Percentiles rank a stretch among this genome's conserved stretches.
Evolutionary conservation across 345 rosid species (phyloP).

Genomic region (Gynandropsis gynandra): DNA sequence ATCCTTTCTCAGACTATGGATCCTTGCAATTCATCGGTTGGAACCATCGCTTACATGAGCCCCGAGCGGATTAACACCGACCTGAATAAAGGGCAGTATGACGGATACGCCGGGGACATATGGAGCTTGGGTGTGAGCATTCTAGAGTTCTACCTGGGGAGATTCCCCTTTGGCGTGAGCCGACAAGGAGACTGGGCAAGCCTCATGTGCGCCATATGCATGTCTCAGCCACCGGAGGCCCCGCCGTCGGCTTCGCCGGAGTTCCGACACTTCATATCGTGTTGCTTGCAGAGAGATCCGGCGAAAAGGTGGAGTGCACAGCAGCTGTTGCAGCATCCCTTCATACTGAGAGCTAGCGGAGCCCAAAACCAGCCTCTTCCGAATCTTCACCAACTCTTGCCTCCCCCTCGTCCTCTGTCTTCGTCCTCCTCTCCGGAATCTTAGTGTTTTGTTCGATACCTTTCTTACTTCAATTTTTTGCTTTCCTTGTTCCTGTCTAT

Average conservation of each 20-base stretch:
- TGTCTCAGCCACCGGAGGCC: conserved; percentile 83
- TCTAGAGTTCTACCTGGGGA: conserved; percentile 77
- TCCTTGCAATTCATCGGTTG: conserved; percentile 88
- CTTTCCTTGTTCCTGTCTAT: neutral
- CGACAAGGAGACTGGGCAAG: conserved; percentile 93
- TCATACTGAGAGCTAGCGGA: conserved; percentile 39
- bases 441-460: conserved; percentile 10
- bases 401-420: conserved; percentile 57
- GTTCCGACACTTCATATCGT: conserved; percentile 54
- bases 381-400: conserved; percentile 58
- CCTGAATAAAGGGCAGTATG: conserved; percentile 67
- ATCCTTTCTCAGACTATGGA: conserved; percentile 89
- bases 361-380: conserved; percentile 27
- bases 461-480: neutral
- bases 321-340: conserved; percentile 71
- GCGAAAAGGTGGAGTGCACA: conserved; percentile 57
- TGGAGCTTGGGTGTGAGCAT: conserved; percentile 95
- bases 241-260: conserved; percentile 65
- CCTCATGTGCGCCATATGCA: conserved; percentile 78
- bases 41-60: conserved; percentile 95
- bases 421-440: conserved; percentile 19
- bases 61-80: conserved; percentile 96
- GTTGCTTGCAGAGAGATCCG: conserved; percentile 90
- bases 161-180: conserved; percentile 62
- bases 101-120: conserved; percentile 74